phyloP scores from a whole-genome alignment of 2,329 filamentous ascomycete species.

The Dactylellina leptospora region DNA sequence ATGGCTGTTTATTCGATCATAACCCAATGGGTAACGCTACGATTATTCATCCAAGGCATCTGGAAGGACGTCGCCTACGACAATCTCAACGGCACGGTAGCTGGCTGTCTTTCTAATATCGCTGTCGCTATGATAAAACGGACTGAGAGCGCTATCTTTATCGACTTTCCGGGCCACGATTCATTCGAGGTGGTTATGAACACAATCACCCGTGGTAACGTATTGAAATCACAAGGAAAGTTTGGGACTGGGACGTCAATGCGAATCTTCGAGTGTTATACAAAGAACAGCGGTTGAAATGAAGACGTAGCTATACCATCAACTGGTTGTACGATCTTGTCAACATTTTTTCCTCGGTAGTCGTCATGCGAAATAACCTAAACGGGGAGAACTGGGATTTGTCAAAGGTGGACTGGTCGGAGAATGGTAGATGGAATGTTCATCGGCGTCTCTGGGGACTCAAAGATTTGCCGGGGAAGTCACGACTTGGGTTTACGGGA shows the following conservation, averaged over 20 bases:
- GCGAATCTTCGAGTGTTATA: conserved; percentile 61
- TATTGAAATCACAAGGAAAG: conserved; percentile 58
- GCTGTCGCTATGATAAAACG: conserved; percentile 62
- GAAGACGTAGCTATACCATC: conserved; percentile 65
- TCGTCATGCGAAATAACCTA: conserved; percentile 60
- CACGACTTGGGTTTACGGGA: conserved; percentile 64
- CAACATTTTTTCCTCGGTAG: conserved; percentile 62
- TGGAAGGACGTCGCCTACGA: conserved; percentile 64
- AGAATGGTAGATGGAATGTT: conserved; percentile 60
- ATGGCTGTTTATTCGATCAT: conserved; percentile 62
- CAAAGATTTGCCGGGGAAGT: conserved; percentile 63
- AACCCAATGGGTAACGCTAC: conserved; percentile 60
- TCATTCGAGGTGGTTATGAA: conserved; percentile 62
- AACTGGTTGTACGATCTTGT: conserved; percentile 67
- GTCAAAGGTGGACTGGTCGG: conserved; percentile 63
- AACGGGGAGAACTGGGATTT: conserved; percentile 59
- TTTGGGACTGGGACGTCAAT: conserved; percentile 61
- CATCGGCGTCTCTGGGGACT: conserved; percentile 63
- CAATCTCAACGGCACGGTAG: conserved; percentile 63
- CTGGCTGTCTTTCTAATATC: conserved; percentile 62
- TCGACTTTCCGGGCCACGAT: conserved; percentile 63
- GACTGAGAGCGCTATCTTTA: conserved; percentile 61
- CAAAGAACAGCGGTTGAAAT: conserved; percentile 61
- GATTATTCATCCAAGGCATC: conserved; percentile 60
- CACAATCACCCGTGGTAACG: conserved; percentile 60